These are phyloP conservation scores for Phymatotrichopsis omnivora DNA, from an alignment of 2,329 filamentous ascomycete genomes.

Conservation along the genomic window DNA sequence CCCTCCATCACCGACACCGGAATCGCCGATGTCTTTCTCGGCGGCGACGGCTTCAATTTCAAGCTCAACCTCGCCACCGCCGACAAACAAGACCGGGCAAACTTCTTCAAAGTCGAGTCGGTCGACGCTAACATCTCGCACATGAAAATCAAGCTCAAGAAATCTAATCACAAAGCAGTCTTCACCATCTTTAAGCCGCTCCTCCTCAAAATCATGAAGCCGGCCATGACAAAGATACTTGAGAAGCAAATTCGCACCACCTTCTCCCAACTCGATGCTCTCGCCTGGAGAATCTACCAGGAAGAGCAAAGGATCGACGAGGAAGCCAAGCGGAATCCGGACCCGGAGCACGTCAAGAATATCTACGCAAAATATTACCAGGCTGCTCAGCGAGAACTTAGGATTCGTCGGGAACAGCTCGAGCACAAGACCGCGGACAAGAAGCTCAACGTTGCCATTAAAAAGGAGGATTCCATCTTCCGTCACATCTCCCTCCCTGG, in stretches of 20 bases:
- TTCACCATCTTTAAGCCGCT: conserved; percentile 81
- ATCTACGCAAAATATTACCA: conserved; percentile 77
- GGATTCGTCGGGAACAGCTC: conserved; percentile 45
- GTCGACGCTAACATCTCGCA: conserved; percentile 73
- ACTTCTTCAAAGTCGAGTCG: conserved; percentile 92
- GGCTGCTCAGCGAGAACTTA: conserved; percentile 62
- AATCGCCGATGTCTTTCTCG: conserved; percentile 77
- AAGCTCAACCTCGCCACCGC: conserved; percentile 79
- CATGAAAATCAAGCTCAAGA: conserved; percentile 78
- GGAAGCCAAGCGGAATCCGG: conserved; percentile 53
- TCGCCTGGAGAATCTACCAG: conserved; percentile 66
- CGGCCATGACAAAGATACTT: conserved; percentile 73
- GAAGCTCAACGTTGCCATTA: conserved; percentile 73
- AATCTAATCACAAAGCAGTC: conserved; percentile 89
- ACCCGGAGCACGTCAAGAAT: conserved; percentile 59
- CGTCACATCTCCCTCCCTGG: conserved; percentile 74
- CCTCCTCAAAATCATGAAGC: conserved; percentile 71
- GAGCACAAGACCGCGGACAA: conserved; percentile 69
- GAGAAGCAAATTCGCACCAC: conserved; percentile 84
- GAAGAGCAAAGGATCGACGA: conserved; percentile 67
- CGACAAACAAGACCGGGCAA: conserved; percentile 60
- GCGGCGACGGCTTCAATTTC: conserved; percentile 81
- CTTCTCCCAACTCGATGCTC: conserved; percentile 61
- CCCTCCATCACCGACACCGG: conserved; percentile 78
- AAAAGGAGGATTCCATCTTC: conserved; percentile 86